Evolutionary conservation across 495 filamentous ascomycete genomes (phyloP).

Genomic region (Evansstolkia leycettana): DNA sequence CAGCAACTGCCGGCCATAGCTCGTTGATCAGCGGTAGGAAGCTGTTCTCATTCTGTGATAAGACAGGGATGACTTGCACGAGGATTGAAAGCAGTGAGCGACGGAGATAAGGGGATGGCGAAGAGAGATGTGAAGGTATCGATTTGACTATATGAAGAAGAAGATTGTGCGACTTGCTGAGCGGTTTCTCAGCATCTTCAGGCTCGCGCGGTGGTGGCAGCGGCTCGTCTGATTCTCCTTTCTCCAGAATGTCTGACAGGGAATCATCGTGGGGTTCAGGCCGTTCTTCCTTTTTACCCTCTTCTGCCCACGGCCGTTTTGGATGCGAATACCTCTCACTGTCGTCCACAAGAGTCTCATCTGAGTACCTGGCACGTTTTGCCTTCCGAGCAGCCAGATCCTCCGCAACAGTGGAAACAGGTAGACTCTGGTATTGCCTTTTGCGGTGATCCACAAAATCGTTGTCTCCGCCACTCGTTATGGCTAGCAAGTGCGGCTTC

Average conservation of each 20-base stretch:
- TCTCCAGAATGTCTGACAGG: conserved; percentile 18
- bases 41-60: conserved; percentile 61
- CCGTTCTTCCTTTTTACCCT: conserved; percentile 16
- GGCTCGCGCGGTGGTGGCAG: conserved; percentile 33
- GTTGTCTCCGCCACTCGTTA: conserved; percentile 22
- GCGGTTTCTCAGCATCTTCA: conserved; percentile 38
- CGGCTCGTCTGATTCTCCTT: conserved; percentile 25
- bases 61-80: conserved; percentile 48
- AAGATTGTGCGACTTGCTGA: conserved; percentile 45
- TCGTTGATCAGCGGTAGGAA: conserved; percentile 85
- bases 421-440: conserved; percentile 19
- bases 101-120: conserved; percentile 65
- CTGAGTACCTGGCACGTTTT: conserved; percentile 18
- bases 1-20: conserved; percentile 69
- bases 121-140: conserved; percentile 77
- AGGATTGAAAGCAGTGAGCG: conserved; percentile 65
- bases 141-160: conserved; percentile 55
- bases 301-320: conserved; percentile 23
- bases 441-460: conserved; percentile 25
- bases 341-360: conserved; percentile 19
- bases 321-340: conserved; percentile 22
- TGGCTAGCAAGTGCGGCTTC: conserved; percentile 42
- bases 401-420: conserved; percentile 24
- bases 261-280: conserved; percentile 16
- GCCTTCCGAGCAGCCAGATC: conserved; percentile 24